Conservation (phyloP, 2,329 filamentous ascomycete species). For the Ophiostoma sp. region DNA sequence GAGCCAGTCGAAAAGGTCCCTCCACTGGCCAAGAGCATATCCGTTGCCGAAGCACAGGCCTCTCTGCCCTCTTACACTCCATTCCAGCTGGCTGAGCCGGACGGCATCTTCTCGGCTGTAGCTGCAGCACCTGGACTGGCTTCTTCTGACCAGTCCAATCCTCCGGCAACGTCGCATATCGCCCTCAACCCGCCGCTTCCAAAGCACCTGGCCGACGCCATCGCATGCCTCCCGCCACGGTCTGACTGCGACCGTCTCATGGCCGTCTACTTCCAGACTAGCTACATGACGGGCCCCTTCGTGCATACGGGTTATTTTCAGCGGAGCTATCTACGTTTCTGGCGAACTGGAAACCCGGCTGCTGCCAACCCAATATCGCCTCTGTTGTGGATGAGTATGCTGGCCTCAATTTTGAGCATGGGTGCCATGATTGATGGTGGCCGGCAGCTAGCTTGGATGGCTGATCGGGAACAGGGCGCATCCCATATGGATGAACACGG, state of each 20-base stretch:
- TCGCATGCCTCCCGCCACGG: slow-evolving; percentile 40
- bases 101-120: slow-evolving; percentile 39
- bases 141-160: background rate
- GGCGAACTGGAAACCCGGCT: slow-evolving; percentile 35
- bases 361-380: slow-evolving; percentile 40
- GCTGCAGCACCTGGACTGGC: background rate
- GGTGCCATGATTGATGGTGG: slow-evolving; percentile 35
- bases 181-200: slow-evolving; percentile 22
- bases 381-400: slow-evolving; percentile 52
- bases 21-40: slow-evolving; percentile 1
- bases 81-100: slow-evolving; percentile 33
- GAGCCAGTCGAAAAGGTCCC: background rate
- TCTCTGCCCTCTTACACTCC: slow-evolving; percentile 22
- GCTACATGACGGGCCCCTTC: slow-evolving; percentile 42
- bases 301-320: slow-evolving; percentile 49
- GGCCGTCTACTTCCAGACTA: slow-evolving; percentile 42
- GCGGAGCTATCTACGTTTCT: slow-evolving; percentile 51
- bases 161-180: background rate
- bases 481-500: background rate
- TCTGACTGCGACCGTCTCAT: slow-evolving; percentile 42
- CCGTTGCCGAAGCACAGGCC: background rate
- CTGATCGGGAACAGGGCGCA: slow-evolving; percentile 14
- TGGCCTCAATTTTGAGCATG: slow-evolving; percentile 50
- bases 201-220: slow-evolving; percentile 38
- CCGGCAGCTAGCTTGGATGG: slow-evolving; percentile 34